phyloP scores from a whole-genome alignment of 1,139 yeast species.

The Pichia sp. region DNA sequence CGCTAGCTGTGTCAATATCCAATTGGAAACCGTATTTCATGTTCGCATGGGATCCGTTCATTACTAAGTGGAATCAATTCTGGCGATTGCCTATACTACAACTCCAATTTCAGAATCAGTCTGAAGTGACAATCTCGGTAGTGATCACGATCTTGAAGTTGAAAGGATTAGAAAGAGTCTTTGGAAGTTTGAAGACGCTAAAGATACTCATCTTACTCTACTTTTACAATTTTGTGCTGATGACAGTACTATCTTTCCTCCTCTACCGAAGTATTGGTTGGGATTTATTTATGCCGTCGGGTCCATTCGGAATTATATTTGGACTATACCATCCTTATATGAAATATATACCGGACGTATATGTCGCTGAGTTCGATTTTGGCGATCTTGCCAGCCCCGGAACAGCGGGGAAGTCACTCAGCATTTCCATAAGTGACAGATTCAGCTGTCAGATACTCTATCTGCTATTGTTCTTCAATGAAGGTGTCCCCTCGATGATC shows the following conservation, averaged over 20 bases:
- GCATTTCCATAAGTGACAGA: constrained; percentile 51
- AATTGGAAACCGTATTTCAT: constrained; percentile 53
- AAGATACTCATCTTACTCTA: constrained; percentile 36
- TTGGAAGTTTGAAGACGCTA: constrained; percentile 58
- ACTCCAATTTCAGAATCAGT: constrained; percentile 56
- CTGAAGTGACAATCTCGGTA: constrained; percentile 54
- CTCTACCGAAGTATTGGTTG: constrained; percentile 32
- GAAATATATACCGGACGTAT: constrained; percentile 55
- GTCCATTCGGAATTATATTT: constrained; percentile 62
- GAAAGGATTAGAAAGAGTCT: constrained; percentile 61
- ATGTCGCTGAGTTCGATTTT: constrained; percentile 48
- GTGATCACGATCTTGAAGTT: constrained; percentile 51
- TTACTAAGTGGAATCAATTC: constrained; percentile 58
- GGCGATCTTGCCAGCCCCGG: constrained; percentile 31
- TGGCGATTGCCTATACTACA: constrained; percentile 64
- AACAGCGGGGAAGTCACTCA: constrained; percentile 26
- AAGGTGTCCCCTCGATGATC: constrained; percentile 47
- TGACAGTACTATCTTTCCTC: constrained; percentile 35
- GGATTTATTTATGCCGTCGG: constrained; percentile 44
- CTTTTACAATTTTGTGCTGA: constrained; percentile 31
- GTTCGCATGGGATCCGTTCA: constrained; percentile 56
- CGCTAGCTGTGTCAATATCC: constrained; percentile 53
- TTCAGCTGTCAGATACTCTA: constrained; percentile 52
- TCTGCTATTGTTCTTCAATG: constrained; percentile 49
- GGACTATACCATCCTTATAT: constrained; percentile 58